Evolutionary conservation across 495 filamentous ascomycete species (phyloP).

Genomic region (Hypoxylon intermedium): DNA sequence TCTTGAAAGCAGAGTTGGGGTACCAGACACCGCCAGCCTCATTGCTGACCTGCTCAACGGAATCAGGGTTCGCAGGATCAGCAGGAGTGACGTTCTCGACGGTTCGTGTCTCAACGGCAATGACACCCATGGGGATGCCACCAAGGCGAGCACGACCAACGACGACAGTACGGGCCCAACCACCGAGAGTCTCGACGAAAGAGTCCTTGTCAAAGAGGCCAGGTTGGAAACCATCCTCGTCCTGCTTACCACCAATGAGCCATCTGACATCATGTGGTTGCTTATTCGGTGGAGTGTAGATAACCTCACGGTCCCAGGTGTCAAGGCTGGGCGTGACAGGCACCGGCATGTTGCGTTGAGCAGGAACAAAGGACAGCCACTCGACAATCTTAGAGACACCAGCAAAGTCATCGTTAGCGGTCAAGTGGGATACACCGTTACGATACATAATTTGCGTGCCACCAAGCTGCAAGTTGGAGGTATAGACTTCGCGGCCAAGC

Average conservation of each 20-base stretch:
- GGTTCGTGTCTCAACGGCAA: conserved; percentile 92
- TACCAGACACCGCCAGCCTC: conserved; percentile 99
- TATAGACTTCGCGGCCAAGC: conserved; percentile 97
- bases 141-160: conserved; percentile 95
- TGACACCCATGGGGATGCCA: conserved; percentile 98
- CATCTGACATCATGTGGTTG: conserved; percentile 92
- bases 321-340: conserved; percentile 87
- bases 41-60: conserved; percentile 87
- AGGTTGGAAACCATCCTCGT: conserved; percentile 80
- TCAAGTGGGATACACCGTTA: conserved; percentile 99
- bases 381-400: conserved; percentile 97
- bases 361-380: conserved; percentile 96
- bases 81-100: conserved; percentile 97
- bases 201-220: conserved; percentile 97
- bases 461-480: conserved; percentile 97
- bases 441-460: conserved; percentile 99
- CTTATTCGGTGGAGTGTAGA: conserved; percentile 83
- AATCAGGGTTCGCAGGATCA: conserved; percentile 98
- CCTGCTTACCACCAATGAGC: conserved; percentile 89
- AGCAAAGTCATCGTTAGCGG: conserved; percentile 95
- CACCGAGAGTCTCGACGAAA: conserved; percentile 94
- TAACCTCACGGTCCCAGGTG: conserved; percentile 89
- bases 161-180: conserved; percentile 96
- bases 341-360: conserved; percentile 86
- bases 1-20: conserved; percentile 99